phyloP scores from a whole-genome alignment of 345 rosid genomes.

The Nephelium lappaceum region DNA sequence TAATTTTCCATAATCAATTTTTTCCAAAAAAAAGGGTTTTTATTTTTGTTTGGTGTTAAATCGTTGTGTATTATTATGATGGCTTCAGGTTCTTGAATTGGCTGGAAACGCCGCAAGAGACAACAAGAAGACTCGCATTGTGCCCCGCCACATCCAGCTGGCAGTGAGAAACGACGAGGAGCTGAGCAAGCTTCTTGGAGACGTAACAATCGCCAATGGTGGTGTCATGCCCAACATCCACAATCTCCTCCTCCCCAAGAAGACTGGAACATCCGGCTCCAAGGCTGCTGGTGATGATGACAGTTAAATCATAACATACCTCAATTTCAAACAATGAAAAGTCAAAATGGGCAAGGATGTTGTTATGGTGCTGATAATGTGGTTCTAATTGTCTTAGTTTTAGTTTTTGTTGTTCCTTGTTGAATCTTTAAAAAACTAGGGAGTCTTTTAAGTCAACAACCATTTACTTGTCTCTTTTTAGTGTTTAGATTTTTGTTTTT shows the following conservation, averaged over 20 bases:
- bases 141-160: slow-evolving; percentile 88
- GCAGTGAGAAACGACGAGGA: slow-evolving; percentile 95
- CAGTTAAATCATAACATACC: background rate
- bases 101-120: slow-evolving; percentile 93
- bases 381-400: slow-evolving; percentile 6
- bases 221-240: slow-evolving; percentile 98
- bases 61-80: background rate
- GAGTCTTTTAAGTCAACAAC: background rate
- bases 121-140: slow-evolving; percentile 90
- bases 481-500: slow-evolving; percentile 7
- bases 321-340: too few species aligned
- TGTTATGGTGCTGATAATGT: background rate
- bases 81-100: slow-evolving; percentile 72
- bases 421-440: background rate
- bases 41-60: background rate
- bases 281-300: slow-evolving; percentile 72
- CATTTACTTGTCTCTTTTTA: background rate
- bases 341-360: background rate
- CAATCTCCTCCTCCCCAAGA: slow-evolving; percentile 90
- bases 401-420: slow-evolving; percentile 6
- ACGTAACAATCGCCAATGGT: slow-evolving; percentile 91
- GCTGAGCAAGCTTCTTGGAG: slow-evolving; percentile 94
- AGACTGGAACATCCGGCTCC: slow-evolving; percentile 67
- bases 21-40: background rate
- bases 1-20: too few species aligned